Evolutionary conservation across 345 rosid genomes (phyloP).

Genomic region (Alliaria petiolata): DNA sequence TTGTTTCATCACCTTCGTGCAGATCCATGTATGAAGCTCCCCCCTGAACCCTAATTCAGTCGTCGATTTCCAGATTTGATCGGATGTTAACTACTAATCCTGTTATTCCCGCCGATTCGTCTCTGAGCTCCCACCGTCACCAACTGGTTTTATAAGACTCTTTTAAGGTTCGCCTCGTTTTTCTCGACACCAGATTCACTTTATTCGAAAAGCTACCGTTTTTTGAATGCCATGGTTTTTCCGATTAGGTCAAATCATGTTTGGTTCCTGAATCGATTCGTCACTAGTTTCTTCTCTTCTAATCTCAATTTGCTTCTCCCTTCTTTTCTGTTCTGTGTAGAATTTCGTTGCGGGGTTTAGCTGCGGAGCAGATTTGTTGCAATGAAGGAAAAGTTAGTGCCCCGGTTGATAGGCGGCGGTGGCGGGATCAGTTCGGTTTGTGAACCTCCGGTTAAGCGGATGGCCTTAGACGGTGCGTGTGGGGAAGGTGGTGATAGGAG

Average conservation of each 20-base stretch:
- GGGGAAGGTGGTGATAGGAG: conserved; percentile 32
- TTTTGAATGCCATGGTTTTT: background rate
- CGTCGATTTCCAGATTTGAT: background rate
- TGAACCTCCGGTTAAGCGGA: conserved; percentile 32
- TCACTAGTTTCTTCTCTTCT: background rate
- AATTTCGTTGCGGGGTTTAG: background rate
- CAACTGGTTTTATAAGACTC: conserved; percentile 1
- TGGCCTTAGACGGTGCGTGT: conserved; percentile 34
- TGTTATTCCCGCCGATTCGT: conserved; percentile 16
- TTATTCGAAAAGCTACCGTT: background rate
- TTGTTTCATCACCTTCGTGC: conserved; percentile 4
- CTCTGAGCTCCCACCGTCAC: conserved; percentile 6
- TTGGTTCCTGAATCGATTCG: background rate
- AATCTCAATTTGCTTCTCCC: conserved; percentile 1
- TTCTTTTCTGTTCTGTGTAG: background rate
- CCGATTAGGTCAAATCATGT: conserved; percentile 8
- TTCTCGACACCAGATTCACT: background rate
- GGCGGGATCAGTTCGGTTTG: conserved; percentile 34
- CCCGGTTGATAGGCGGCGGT: conserved; percentile 27
- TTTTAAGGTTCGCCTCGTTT: conserved; percentile 22
- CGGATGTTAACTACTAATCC: background rate
- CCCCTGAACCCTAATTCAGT: conserved; percentile 19
- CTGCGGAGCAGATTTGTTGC: conserved; percentile 34
- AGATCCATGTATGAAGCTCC: conserved; percentile 19
- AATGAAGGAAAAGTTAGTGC: conserved; percentile 60